phyloP scores from a whole-genome alignment of 306 rosid genomes.

The Albizia julibrissin region DNA sequence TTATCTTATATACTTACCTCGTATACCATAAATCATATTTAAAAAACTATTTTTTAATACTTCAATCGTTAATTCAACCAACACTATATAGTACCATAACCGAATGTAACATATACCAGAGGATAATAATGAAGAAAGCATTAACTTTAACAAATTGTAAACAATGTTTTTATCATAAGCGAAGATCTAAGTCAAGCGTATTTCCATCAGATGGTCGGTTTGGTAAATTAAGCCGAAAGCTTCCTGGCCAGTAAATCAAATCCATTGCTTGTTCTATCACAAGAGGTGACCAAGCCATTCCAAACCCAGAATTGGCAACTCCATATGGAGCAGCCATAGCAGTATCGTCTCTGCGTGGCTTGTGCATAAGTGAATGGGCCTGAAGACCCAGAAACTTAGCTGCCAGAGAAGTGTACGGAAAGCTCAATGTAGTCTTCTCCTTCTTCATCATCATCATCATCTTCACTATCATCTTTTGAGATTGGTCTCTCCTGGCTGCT shows the following conservation, averaged over 20 bases:
- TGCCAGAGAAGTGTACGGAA: constrained; percentile 35
- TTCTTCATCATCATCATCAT: background rate
- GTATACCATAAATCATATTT: no score
- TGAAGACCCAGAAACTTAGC: constrained; percentile 55
- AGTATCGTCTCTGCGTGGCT: constrained; percentile 44
- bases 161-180: constrained; percentile 44
- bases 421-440: constrained; percentile 32
- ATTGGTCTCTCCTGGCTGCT: constrained; percentile 56
- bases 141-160: background rate
- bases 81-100: background rate
- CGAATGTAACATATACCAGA: background rate
- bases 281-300: constrained; percentile 53
- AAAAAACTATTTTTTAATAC: no score
- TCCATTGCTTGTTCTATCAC: constrained; percentile 48
- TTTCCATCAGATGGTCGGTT: constrained; percentile 43
- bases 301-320: constrained; percentile 30
- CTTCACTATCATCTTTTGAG: constrained; percentile 48
- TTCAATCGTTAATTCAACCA: no score
- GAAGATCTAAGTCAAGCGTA: constrained; percentile 65
- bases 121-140: background rate
- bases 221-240: constrained; percentile 48
- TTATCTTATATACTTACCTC: no score
- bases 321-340: constrained; percentile 43
- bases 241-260: constrained; percentile 59
- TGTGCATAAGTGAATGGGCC: constrained; percentile 66